Evolutionary conservation across 2,329 filamentous ascomycete species (phyloP), one percentile per base, ranked within the genome.

Genomic region (Aspergillus japonicus): DNA sequence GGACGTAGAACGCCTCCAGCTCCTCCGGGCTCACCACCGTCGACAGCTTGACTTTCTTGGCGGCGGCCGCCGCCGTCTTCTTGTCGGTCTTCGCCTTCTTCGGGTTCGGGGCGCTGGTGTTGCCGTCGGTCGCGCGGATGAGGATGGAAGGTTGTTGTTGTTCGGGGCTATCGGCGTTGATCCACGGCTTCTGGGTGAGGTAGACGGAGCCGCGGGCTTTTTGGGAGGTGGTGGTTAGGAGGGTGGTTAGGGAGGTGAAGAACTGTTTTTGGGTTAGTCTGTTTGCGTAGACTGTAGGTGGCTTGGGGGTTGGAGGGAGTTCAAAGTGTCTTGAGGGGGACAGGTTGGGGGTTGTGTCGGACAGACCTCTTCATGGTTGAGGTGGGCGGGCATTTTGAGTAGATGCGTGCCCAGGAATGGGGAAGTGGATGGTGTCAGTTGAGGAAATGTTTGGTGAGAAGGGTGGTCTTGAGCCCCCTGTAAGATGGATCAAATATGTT

Each of bases 111-210:
- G 78, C 71, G 56, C 71, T 72, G 80, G 84, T 78, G 71, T 89
- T 90, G 69, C 91, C 92, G 75, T 98, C 91, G 35, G 90, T 89
- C 14, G 92, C 94, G 62, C 92, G 88, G 65, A 99, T 85, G 49
- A 98, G 80, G 60, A 98, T 80, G 7, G 92, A 89, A 14, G 89
- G 78, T 19, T 80, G 56, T 63, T 58, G 29, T 66, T 62, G 52
- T 57, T 23, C 35, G 60, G 33, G 4, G 33, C 5, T 35, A 2
- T 35, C 49, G 12, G 64, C 23, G 42, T 61, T 44, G 33, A 68
- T 58, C 7, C 80, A 65, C 23, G 73, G 73, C 60, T 80, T 80
- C 61, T 80, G 78, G 4, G 75, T 75, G 57, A 81, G 72, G 70
- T 71, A 77, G 26, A 80, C 72, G 21, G 78, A 80, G 64, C 78